A percentile compares a stretch with the other conserved stretches of the same genome.
These are phyloP conservation scores for Sanguinoderma infundibulare DNA, from an alignment of 1,284 basidiomycete species.

Conservation along the genomic window DNA sequence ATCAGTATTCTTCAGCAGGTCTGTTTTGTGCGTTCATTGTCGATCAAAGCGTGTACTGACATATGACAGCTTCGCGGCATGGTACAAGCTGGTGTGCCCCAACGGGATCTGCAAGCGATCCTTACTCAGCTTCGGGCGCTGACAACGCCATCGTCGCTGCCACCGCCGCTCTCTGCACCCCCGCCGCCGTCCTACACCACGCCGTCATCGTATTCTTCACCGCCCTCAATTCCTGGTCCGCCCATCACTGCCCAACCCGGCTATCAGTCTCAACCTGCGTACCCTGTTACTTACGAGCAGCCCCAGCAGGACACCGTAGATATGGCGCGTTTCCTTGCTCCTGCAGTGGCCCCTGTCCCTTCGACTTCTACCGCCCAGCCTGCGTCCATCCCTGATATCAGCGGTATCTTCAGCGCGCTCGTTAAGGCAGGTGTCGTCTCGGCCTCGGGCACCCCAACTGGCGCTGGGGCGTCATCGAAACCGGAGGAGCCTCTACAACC, in stretches of 20 bases:
- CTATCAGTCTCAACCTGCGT: conserved; percentile 37
- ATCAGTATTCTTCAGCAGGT: conserved; percentile 78
- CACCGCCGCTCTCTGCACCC: conserved; percentile 25
- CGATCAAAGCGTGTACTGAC: conserved; percentile 13
- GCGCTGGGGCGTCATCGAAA: conserved; percentile 48
- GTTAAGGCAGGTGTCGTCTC: conserved; percentile 78
- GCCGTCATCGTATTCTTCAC: conserved; percentile 32
- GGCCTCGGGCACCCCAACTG: conserved; percentile 53
- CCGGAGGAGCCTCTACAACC: conserved; percentile 40
- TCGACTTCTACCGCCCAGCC: conserved; percentile 34
- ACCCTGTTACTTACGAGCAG: conserved; percentile 22
- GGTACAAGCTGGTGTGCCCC: conserved; percentile 80
- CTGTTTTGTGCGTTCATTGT: conserved; percentile 29
- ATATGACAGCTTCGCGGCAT: conserved; percentile 68
- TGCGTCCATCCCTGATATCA: conserved; percentile 46
- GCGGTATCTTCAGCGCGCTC: conserved; percentile 66
- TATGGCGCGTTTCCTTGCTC: conserved; percentile 24
- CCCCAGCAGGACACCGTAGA: conserved; percentile 37
- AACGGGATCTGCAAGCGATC: conserved; percentile 82
- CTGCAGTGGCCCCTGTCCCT: conserved; percentile 28
- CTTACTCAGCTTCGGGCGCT: conserved; percentile 75
- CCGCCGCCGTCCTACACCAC: conserved; percentile 11
- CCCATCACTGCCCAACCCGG: conserved; percentile 22
- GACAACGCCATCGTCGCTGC: conserved; percentile 49
- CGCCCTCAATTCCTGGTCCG: conserved; percentile 17